Evolutionary conservation across 768 basidiomycete genomes (phyloP), one percentile per base, ranked within the genome.

Genomic region (Nevesoporus exiguus): DNA sequence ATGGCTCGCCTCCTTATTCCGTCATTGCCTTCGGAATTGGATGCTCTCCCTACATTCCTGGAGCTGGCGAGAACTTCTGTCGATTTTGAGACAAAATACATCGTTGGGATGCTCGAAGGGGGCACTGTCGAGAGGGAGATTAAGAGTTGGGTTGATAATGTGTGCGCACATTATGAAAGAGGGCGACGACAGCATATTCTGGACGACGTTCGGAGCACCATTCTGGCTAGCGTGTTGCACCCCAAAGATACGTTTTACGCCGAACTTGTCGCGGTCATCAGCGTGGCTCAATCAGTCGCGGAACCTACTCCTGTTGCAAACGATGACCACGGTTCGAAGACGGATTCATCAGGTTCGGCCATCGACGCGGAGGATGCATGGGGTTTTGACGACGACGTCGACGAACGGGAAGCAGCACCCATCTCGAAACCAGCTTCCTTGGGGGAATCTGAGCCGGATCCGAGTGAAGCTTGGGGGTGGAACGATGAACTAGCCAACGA

Each of bases 81-180:
- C 5, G 66, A 71, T 3, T 87, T 93, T 40, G 93, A 96, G 72
- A 72, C 76, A 11, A 70, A 73, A 33, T 79, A 80, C 47, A 62
- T 88, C 15, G 61, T 79, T 14, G 67, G 67, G 14, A 60, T 85
- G 54, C 72, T 88, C 15, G 77, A 78, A 14, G 78, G 76, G 50
- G 77, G 76, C 21, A 51, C 59, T 13, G 70, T 71, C 6, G 82
- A 85, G 42, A 73, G 73, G 24, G 72, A 83, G 7, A 80, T 95
- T 51, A 79, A 80, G 62, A 62, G 70, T 7, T 96, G 93, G 90
- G 80, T 79, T 4, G 78, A 85, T 46, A 79, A 81, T 5, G 77
- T 90, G 11, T 79, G 81, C 17, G 71, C 76, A 3, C 89, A 92
- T 68, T 96, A 93, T 67, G 93, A 93, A 66, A 82, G 83, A 55